These are phyloP conservation scores for Starmerella scarabaei DNA, from an alignment of 805 yeast genomes.

Conservation along the genomic window DNA sequence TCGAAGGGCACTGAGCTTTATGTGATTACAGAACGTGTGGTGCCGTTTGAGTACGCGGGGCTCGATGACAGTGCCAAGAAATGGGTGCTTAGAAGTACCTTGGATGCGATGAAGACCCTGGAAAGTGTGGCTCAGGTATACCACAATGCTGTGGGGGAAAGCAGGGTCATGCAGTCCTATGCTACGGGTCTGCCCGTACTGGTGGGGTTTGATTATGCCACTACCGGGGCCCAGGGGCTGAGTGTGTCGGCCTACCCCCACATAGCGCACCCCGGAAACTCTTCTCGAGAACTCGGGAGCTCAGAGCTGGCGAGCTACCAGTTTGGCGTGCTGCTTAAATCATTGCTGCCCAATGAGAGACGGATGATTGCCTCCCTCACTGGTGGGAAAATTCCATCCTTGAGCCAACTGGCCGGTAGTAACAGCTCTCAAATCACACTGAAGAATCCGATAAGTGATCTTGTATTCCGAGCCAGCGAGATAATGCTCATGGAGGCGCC, in stretches of 20 bases:
- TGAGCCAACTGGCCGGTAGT: slow-evolving; percentile 13
- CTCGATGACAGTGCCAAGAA: slow-evolving; percentile 3
- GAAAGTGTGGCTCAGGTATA: slow-evolving; percentile 5
- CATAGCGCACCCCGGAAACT: slow-evolving; percentile 1
- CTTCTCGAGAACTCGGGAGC: no score
- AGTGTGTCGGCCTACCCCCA: no score
- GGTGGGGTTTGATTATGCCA: slow-evolving; percentile 24
- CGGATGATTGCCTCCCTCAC: slow-evolving; percentile 13
- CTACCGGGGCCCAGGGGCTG: no score
- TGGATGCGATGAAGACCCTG: slow-evolving; percentile 8
- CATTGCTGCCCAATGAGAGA: slow-evolving; percentile 26
- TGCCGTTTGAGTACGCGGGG: slow-evolving; percentile 33
- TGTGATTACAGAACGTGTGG: slow-evolving; percentile 55
- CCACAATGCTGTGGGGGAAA: slow-evolving; percentile 3
- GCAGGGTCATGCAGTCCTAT: slow-evolving; percentile 6
- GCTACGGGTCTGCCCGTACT: slow-evolving; percentile 6
- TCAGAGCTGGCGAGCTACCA: slow-evolving; percentile 46
- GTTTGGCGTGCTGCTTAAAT: slow-evolving; percentile 44
- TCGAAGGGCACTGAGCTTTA: slow-evolving; percentile 47
- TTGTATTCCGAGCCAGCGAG: slow-evolving; percentile 43
- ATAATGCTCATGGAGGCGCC: slow-evolving; percentile 27
- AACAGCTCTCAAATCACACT: slow-evolving; percentile 20
- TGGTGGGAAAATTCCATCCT: slow-evolving; percentile 13
- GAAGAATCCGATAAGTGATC: slow-evolving; percentile 36
- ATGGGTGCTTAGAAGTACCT: slow-evolving; percentile 2